A percentile compares a stretch with the other conserved stretches of the same genome.
These are phyloP conservation scores for Claviceps sorghi DNA, from an alignment of 2,329 filamentous ascomycete genomes.

Conservation along the genomic window DNA sequence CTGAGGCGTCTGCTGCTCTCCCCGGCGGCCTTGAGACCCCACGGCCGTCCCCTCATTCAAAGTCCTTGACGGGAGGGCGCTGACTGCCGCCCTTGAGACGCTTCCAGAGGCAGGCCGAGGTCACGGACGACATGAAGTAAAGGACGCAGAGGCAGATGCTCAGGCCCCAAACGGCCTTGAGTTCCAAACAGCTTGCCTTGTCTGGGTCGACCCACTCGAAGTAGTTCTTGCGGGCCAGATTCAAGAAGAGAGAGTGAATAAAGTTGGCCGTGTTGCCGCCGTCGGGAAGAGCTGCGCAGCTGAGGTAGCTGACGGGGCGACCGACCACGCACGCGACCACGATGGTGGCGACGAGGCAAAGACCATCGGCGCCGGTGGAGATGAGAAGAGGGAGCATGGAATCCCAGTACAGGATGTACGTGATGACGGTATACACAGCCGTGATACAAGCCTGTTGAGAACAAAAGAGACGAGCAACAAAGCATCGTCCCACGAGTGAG, in stretches of 20 bases:
- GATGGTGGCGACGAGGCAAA: constrained; percentile 62
- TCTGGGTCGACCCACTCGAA: constrained; percentile 36
- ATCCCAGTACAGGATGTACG: constrained; percentile 70
- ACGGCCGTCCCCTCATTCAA: constrained; percentile 37
- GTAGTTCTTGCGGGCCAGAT: constrained; percentile 18
- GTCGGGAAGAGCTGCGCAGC: constrained; percentile 43
- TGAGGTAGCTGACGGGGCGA: constrained; percentile 63
- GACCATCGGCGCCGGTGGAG: constrained; percentile 47
- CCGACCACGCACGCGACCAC: constrained; percentile 66
- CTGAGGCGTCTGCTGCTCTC: neutral
- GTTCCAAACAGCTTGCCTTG: constrained; percentile 59
- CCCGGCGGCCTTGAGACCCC: constrained; percentile 15
- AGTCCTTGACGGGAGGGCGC: constrained; percentile 25
- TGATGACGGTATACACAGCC: constrained; percentile 63
- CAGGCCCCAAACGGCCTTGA: constrained; percentile 79
- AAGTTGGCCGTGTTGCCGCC: constrained; percentile 29
- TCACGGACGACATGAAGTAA: constrained; percentile 48
- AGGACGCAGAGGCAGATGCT: constrained; percentile 64
- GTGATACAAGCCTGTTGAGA: constrained; percentile 56
- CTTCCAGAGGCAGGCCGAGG: constrained; percentile 47
- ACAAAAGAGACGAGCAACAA: neutral
- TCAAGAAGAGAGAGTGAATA: constrained; percentile 27
- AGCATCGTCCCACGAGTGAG: too few relatives aligned
- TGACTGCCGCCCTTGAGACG: constrained; percentile 28
- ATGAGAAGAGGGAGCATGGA: constrained; percentile 61